Evolutionary conservation across 148 eudicot genomes (phyloP).

Genomic region (Vaccinium darrowii): DNA sequence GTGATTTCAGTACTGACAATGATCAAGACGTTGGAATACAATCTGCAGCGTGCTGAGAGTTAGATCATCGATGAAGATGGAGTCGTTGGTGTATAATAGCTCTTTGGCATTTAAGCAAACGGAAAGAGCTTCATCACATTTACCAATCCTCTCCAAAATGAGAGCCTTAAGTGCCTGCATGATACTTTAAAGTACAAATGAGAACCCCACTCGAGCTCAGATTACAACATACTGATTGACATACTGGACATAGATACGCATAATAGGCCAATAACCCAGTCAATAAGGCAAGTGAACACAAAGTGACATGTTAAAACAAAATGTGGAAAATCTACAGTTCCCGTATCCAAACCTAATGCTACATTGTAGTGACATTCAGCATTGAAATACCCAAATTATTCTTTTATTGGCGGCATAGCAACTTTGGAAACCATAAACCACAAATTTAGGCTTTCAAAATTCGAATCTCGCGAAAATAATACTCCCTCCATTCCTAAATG

Average conservation of each 20-base stretch:
- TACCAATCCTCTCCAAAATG: constrained; percentile 80
- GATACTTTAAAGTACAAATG: not conserved
- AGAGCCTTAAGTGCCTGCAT: constrained; percentile 78
- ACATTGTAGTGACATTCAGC: not conserved
- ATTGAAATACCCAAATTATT: not conserved
- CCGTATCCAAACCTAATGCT: not conserved
- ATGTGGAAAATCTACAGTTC: not conserved
- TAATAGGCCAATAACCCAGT: not conserved
- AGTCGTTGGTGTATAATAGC: constrained; percentile 44
- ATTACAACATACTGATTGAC: not conserved
- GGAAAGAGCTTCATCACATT: constrained; percentile 71
- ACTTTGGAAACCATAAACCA: not conserved
- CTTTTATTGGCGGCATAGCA: not conserved
- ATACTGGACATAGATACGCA: not conserved
- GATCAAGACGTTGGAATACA: constrained; percentile 90
- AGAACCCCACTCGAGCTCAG: not conserved
- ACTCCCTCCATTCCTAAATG: no score
- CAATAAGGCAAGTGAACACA: not conserved
- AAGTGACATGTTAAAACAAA: not conserved
- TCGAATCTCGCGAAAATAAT: not conserved
- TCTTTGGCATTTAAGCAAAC: constrained; percentile 75
- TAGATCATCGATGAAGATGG: constrained; percentile 68
- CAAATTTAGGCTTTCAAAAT: not conserved
- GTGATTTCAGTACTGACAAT: constrained; percentile 46
- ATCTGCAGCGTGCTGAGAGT: constrained; percentile 90